These are phyloP conservation scores for Elaphomyces granulatus DNA, from an alignment of 495 filamentous ascomycete genomes.

Conservation along the genomic window DNA sequence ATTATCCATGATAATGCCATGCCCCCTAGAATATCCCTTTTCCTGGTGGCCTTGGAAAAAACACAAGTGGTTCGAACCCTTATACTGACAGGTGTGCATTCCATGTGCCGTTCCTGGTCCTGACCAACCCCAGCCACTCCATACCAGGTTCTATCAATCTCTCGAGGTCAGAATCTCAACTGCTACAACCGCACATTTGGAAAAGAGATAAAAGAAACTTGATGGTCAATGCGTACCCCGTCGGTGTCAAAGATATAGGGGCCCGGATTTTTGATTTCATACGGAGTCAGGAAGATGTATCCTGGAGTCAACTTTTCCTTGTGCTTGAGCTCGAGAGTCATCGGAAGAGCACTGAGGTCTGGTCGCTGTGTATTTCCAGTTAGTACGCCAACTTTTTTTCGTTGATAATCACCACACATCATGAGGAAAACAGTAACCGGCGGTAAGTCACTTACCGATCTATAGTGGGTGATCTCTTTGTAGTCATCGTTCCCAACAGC, in stretches of 20 bases:
- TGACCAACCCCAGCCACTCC: slow-evolving; percentile 31
- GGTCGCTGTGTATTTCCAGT: slow-evolving; percentile 26
- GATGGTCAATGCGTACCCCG: slow-evolving; percentile 21
- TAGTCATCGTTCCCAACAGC: not conserved
- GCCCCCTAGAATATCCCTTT: slow-evolving; percentile 38
- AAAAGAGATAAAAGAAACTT: not conserved
- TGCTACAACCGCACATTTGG: too few relatives aligned
- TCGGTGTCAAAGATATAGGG: slow-evolving; percentile 32
- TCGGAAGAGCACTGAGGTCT: slow-evolving; percentile 25
- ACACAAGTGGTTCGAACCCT: slow-evolving; percentile 36
- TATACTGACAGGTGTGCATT: slow-evolving; percentile 33
- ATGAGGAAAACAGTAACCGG: not conserved
- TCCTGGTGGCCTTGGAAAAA: slow-evolving; percentile 41
- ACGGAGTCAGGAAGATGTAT: slow-evolving; percentile 32
- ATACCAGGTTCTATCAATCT: slow-evolving; percentile 29
- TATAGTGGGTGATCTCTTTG: not conserved
- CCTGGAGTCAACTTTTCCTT: slow-evolving; percentile 24
- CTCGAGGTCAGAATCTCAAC: not conserved
- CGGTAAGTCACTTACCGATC: not conserved
- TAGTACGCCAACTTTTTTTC: too few relatives aligned
- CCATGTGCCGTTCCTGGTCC: slow-evolving; percentile 29
- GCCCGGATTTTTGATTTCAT: slow-evolving; percentile 26
- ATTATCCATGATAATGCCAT: slow-evolving; percentile 39
- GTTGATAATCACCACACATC: not conserved
- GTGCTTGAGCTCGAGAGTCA: slow-evolving; percentile 18